Evolutionary conservation across 2,329 filamentous ascomycete species (phyloP).

Genomic region (Aureobasidium vineae): DNA sequence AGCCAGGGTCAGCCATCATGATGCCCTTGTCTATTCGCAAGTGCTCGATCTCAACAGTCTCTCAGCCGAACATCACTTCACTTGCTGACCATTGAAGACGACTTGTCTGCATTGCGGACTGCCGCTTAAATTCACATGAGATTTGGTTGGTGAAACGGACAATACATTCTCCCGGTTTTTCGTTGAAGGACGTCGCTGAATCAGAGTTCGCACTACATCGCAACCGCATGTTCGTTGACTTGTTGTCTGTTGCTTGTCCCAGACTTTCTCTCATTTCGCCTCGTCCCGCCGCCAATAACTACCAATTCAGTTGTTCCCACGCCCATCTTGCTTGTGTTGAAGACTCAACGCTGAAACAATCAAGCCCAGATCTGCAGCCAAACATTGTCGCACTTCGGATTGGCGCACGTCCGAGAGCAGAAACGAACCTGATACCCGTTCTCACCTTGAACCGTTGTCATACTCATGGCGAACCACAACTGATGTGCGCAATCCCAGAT

Average conservation of each 20-base stretch:
- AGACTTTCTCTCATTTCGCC: slow-evolving; percentile 7
- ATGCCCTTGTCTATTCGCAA: neutral
- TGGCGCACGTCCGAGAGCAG: slow-evolving; percentile 13
- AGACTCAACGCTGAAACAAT: slow-evolving; percentile 10
- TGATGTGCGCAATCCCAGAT: slow-evolving; percentile 5
- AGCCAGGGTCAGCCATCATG: neutral
- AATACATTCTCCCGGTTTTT: slow-evolving; percentile 2
- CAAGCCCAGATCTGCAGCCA: slow-evolving; percentile 14
- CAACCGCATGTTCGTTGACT: slow-evolving; percentile 24
- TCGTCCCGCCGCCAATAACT: slow-evolving; percentile 3
- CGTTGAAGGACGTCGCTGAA: slow-evolving; percentile 14
- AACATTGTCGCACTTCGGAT: neutral
- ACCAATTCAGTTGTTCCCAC: neutral
- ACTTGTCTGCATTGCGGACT: neutral
- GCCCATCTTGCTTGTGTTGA: slow-evolving; percentile 14
- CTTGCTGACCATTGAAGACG: slow-evolving; percentile 3
- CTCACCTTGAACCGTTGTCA: slow-evolving; percentile 19
- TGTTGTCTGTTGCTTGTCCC: slow-evolving; percentile 17
- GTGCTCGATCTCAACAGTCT: slow-evolving; percentile 1
- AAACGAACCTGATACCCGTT: slow-evolving; percentile 18
- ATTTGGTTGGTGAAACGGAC: slow-evolving; percentile 24
- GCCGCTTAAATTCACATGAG: neutral
- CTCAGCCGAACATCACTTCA: slow-evolving; percentile 14
- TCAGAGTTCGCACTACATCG: slow-evolving; percentile 19
- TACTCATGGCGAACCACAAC: slow-evolving; percentile 14